phyloP scores from a whole-genome alignment of 306 rosid species.

The Quercus rubra region DNA sequence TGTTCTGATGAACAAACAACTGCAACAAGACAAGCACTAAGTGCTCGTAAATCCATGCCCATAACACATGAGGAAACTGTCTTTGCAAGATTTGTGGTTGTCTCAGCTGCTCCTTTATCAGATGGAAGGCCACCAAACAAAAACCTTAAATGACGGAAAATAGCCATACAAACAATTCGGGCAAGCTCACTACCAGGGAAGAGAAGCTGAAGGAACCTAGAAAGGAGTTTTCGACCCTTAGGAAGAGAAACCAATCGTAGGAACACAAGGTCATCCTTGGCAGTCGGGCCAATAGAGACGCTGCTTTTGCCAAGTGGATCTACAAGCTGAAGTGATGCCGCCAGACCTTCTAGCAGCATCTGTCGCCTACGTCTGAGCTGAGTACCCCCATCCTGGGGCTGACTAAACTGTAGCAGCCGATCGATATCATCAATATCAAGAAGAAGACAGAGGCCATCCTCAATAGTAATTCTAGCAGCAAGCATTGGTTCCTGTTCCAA shows the following conservation, averaged over 20 bases:
- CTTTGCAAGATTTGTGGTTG: slow-evolving; percentile 37
- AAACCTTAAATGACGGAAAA: slow-evolving; percentile 54
- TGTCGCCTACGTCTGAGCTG: slow-evolving; percentile 52
- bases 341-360: slow-evolving; percentile 52
- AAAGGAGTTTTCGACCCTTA: slow-evolving; percentile 52
- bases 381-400: slow-evolving; percentile 48
- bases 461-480: slow-evolving; percentile 54
- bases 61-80: slow-evolving; percentile 40
- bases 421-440: slow-evolving; percentile 55
- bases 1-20: slow-evolving; percentile 58
- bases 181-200: slow-evolving; percentile 51
- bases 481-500: slow-evolving; percentile 50
- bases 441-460: slow-evolving; percentile 54
- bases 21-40: slow-evolving; percentile 59
- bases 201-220: slow-evolving; percentile 47
- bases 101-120: slow-evolving; percentile 41
- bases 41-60: slow-evolving; percentile 54
- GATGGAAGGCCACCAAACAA: slow-evolving; percentile 53
- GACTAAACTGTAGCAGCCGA: slow-evolving; percentile 41
- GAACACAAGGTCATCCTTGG: slow-evolving; percentile 54
- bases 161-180: slow-evolving; percentile 54
- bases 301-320: slow-evolving; percentile 52
- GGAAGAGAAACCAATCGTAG: slow-evolving; percentile 40
- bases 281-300: slow-evolving; percentile 41
- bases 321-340: slow-evolving; percentile 52